Conservation (phyloP, 1,284 basidiomycete species). For the Papiliotrema nemorosa region DNA sequence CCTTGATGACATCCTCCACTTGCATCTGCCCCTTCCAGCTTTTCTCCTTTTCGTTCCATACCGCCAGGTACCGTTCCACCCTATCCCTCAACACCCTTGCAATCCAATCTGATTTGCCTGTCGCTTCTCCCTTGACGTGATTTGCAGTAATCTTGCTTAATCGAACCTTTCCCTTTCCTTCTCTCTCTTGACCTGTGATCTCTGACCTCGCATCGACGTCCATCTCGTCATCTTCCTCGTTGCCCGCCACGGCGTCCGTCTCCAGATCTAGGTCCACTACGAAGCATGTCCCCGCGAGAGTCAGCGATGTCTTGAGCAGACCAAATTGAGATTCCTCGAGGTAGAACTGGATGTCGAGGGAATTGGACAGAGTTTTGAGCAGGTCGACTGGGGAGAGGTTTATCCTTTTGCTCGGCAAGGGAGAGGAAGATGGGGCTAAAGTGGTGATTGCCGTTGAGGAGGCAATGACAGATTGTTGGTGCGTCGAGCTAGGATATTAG, state of each 20-base stretch:
- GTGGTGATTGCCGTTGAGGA: neutral
- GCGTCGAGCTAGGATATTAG: conserved; percentile 23
- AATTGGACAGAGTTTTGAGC: conserved; percentile 24
- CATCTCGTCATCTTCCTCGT: conserved; percentile 23
- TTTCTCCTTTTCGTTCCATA: conserved; percentile 22
- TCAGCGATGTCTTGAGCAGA: conserved; percentile 32
- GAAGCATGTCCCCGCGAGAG: conserved; percentile 39
- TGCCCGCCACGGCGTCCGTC: conserved; percentile 20
- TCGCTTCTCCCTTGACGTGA: conserved; percentile 28
- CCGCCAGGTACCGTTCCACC: conserved; percentile 27
- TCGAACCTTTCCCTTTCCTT: conserved; percentile 22
- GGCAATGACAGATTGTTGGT: conserved; percentile 26
- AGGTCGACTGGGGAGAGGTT: conserved; percentile 27
- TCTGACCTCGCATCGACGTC: conserved; percentile 10
- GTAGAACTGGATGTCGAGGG: conserved; percentile 35
- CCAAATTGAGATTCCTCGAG: conserved; percentile 46
- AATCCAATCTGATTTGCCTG: conserved; percentile 34
- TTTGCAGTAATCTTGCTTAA: conserved; percentile 34
- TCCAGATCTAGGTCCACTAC: conserved; percentile 46
- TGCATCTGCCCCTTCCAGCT: conserved; percentile 3
- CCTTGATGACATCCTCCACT: conserved; percentile 10
- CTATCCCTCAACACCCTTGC: conserved; percentile 13
- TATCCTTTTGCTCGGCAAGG: conserved; percentile 12
- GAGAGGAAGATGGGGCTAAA: neutral
- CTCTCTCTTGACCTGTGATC: conserved; percentile 6